A percentile compares a stretch with the other conserved stretches of the same genome.
phyloP scores from a whole-genome alignment of 2,329 filamentous ascomycete species.

The Aspergillus udagawae region DNA sequence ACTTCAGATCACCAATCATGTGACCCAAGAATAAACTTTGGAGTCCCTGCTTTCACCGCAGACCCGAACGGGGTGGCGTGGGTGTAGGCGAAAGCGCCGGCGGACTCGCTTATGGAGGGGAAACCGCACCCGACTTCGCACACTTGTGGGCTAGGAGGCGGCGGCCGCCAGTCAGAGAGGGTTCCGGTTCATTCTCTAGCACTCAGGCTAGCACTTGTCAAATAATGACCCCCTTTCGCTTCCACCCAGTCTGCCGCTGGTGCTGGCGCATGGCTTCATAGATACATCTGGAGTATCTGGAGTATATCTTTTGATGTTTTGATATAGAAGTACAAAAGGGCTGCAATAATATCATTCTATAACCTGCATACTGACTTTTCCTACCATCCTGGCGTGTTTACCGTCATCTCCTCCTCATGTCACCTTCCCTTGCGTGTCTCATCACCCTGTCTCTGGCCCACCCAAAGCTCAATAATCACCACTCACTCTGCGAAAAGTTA shows the following conservation, averaged over 20 bases:
- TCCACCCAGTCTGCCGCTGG: conserved; percentile 26
- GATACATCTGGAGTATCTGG: conserved; percentile 3
- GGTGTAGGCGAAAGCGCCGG: conserved; percentile 20
- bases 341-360: neutral
- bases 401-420: neutral
- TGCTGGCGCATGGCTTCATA: conserved; percentile 6
- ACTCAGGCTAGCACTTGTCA: conserved; percentile 26
- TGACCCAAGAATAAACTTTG: neutral
- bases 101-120: conserved; percentile 16
- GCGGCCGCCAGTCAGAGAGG: conserved; percentile 1
- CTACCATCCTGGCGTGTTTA: too few relatives aligned
- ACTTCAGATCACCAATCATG: neutral
- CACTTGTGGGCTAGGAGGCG: conserved; percentile 4
- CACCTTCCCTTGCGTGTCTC: neutral
- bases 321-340: neutral
- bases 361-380: neutral
- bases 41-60: conserved; percentile 15
- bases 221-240: conserved; percentile 26
- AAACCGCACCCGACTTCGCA: conserved; percentile 11
- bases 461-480: neutral
- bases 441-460: neutral
- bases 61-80: conserved; percentile 24
- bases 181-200: conserved; percentile 34
- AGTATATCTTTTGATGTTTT: neutral
- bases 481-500: neutral